Percentiles rank a stretch among this genome's conserved stretches.
Evolutionary conservation across 441 rosid genomes (phyloP).

Genomic region (Croton setiger): DNA sequence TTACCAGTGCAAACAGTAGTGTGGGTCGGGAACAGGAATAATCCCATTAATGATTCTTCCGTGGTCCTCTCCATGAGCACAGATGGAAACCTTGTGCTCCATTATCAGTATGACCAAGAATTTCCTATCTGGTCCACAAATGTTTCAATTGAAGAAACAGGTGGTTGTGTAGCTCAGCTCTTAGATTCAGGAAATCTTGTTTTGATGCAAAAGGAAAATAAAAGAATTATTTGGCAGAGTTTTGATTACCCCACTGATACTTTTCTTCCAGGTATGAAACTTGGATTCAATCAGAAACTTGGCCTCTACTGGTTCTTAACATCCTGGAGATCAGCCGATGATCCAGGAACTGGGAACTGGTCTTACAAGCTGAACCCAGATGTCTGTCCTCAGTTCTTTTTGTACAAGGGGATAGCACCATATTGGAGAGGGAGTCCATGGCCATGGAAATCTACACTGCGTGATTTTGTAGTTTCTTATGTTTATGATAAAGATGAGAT

Average conservation of each 20-base stretch:
- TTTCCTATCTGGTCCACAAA: conserved; percentile 33
- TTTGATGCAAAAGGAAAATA: conserved; percentile 9
- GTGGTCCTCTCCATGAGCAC: conserved; percentile 14
- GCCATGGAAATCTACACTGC: conserved; percentile 17
- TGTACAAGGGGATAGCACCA: conserved; percentile 13
- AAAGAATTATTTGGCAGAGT: conserved; percentile 31
- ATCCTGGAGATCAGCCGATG: conserved; percentile 30
- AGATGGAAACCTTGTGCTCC: conserved; percentile 26
- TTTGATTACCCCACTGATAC: conserved; percentile 32
- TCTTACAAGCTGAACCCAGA: conserved; percentile 7
- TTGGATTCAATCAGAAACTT: conserved; percentile 17
- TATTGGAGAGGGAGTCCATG: conserved; percentile 26
- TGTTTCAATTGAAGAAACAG: neutral
- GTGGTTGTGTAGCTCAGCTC: conserved; percentile 16
- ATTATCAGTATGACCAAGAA: neutral
- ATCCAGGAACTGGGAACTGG: conserved; percentile 31
- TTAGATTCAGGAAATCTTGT: conserved; percentile 32
- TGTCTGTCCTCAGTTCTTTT: conserved; percentile 24
- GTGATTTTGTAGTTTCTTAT: conserved; percentile 6
- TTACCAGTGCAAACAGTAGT: conserved; percentile 13
- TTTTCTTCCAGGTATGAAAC: conserved; percentile 22
- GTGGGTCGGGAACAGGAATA: conserved; percentile 34
- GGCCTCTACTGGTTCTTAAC: conserved; percentile 18
- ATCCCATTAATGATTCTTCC: conserved; percentile 23
- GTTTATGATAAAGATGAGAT: conserved; percentile 31